These are phyloP conservation scores for Dictyostelium purpureum DNA, from an alignment of 78 protist genomes.

Conservation along the genomic window DNA sequence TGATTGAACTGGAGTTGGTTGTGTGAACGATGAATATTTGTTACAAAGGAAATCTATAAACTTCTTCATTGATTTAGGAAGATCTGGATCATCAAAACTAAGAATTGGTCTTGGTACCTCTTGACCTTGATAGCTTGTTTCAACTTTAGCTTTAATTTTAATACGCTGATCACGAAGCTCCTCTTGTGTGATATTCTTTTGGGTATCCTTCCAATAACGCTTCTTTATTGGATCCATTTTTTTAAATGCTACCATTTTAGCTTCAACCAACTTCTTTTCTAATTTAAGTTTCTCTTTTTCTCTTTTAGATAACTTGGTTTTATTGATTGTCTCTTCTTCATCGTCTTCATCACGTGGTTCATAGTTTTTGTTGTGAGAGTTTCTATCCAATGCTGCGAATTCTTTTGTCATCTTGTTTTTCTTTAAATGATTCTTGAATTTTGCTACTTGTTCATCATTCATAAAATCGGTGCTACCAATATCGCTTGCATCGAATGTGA, in stretches of 20 bases:
- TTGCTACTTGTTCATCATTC: conserved; percentile 18
- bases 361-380: neutral
- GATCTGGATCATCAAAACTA: conserved; percentile 13
- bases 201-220: conserved; percentile 28
- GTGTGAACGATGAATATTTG: conserved; percentile 43
- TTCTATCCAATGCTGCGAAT: neutral
- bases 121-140: neutral
- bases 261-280: conserved; percentile 2
- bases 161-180: conserved; percentile 2
- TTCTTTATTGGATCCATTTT: conserved; percentile 14
- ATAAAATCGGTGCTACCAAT: conserved; percentile 31
- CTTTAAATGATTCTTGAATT: neutral
- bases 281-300: conserved; percentile 16
- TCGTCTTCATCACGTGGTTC: neutral
- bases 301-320: conserved; percentile 19
- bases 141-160: conserved; percentile 12
- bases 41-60: conserved; percentile 13
- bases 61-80: conserved; percentile 27
- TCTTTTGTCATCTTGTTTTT: neutral
- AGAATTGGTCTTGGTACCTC: conserved; percentile 49
- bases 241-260: conserved; percentile 16
- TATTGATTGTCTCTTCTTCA: neutral
- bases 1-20: conserved; percentile 88
- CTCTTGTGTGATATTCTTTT: neutral
- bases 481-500: conserved; percentile 19